These are phyloP conservation scores for Xylariomycetidae sp. DNA, from an alignment of 2,329 filamentous ascomycete species.

Conservation along the genomic window DNA sequence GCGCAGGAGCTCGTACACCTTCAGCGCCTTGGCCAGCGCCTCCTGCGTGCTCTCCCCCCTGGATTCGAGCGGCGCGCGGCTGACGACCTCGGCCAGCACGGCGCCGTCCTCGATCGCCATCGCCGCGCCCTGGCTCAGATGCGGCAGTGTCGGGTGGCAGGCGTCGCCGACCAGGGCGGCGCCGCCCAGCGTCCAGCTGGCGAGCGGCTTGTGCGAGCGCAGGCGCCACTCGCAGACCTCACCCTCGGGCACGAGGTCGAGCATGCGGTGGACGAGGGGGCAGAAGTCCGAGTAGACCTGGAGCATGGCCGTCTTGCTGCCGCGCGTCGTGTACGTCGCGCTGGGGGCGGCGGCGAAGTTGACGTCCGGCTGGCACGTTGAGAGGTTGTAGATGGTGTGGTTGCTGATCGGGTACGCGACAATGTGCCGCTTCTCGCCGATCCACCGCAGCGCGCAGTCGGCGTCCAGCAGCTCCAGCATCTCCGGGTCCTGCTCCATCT, in stretches of 20 bases:
- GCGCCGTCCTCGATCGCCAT: conserved; percentile 64
- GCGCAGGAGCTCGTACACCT: conserved; percentile 49
- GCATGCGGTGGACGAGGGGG: conserved; percentile 50
- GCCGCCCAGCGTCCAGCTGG: conserved; percentile 51
- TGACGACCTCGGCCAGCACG: conserved; percentile 47
- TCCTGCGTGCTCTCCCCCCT: conserved; percentile 20
- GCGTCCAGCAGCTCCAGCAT: conserved; percentile 60
- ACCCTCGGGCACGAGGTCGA: conserved; percentile 54
- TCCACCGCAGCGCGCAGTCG: conserved; percentile 67
- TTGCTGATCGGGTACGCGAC: conserved; percentile 70
- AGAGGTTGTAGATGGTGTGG: conserved; percentile 61
- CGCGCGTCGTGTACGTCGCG: conserved; percentile 57
- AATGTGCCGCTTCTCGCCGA: conserved; percentile 68
- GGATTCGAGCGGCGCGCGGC: conserved; percentile 13
- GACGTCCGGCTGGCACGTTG: conserved; percentile 54
- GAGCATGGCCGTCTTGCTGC: conserved; percentile 55
- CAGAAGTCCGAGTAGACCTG: conserved; percentile 58
- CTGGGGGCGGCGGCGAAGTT: conserved; percentile 53
- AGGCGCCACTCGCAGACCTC: conserved; percentile 62
- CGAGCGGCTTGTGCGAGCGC: conserved; percentile 49
- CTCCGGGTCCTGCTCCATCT: conserved; percentile 62
- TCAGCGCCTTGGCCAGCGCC: conserved; percentile 42
- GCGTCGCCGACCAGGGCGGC: conserved; percentile 57
- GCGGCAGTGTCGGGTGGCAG: conserved; percentile 62
- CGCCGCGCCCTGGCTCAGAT: conserved; percentile 61